A percentile compares a stretch with the other conserved stretches of the same genome.
Conservation (phyloP, 345 rosid genomes). For the Conringia planisiliqua region DNA sequence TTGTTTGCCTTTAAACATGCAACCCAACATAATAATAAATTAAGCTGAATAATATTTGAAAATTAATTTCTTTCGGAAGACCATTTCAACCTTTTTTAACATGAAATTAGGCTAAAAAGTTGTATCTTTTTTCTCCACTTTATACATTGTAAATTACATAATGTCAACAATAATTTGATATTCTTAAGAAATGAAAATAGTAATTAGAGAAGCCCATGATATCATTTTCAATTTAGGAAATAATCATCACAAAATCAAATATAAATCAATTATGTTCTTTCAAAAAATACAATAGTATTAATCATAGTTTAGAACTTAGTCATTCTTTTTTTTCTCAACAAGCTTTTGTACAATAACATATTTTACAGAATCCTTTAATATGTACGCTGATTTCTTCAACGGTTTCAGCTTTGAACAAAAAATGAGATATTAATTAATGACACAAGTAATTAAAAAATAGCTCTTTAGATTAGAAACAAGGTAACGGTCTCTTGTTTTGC, state of each 20-base stretch:
- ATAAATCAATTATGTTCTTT: neutral
- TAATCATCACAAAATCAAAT: neutral
- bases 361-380: neutral
- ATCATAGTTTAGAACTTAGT: neutral
- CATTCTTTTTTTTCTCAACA: neutral
- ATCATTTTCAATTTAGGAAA: neutral
- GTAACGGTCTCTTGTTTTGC: conserved; percentile 14
- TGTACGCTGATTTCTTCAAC: neutral
- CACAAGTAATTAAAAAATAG: neutral
- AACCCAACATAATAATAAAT: conserved; percentile 18
- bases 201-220: neutral
- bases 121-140: neutral
- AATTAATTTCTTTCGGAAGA: neutral
- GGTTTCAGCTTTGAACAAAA: neutral
- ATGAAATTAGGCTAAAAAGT: conserved; percentile 1
- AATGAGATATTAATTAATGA: neutral
- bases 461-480: neutral
- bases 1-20: conserved; percentile 34
- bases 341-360: neutral
- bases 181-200: neutral
- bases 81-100: neutral
- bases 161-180: neutral
- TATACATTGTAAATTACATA: neutral
- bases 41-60: neutral
- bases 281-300: neutral